A percentile compares a stretch with the other conserved stretches of the same genome.
Evolutionary conservation across 1,284 basidiomycete genomes (phyloP).

Genomic region (Ustilago shanxiensis): DNA sequence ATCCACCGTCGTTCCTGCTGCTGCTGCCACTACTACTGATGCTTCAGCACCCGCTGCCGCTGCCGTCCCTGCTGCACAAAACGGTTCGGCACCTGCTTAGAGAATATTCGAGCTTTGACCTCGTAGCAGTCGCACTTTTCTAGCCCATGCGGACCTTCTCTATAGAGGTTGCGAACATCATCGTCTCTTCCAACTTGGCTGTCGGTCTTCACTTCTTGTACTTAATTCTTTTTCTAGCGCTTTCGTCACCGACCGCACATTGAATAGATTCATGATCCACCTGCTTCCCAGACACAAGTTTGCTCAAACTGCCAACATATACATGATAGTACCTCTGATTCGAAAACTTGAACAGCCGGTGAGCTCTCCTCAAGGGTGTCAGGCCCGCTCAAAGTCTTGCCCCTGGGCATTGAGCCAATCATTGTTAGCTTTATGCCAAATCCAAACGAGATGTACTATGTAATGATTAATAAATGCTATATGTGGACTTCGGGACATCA

Average conservation of each 20-base stretch:
- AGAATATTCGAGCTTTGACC: neutral
- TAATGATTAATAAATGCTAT: neutral
- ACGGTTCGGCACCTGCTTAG: slow-evolving; percentile 23
- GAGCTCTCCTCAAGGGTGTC: neutral
- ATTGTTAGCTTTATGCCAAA: neutral
- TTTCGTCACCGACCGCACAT: slow-evolving; percentile 7
- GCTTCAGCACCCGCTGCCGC: slow-evolving; percentile 13
- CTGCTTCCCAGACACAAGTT: neutral
- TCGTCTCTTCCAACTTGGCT: neutral
- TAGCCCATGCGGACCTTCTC: neutral
- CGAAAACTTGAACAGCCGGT: no score
- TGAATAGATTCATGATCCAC: slow-evolving; percentile 13
- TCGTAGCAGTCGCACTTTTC: neutral
- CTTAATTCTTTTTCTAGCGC: neutral
- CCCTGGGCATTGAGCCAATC: no score
- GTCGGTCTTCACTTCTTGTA: slow-evolving; percentile 4
- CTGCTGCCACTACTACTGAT: slow-evolving; percentile 17
- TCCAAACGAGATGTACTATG: no score
- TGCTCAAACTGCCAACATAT: neutral
- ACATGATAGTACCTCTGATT: no score
- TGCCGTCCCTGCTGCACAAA: slow-evolving; percentile 20
- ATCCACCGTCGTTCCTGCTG: slow-evolving; percentile 14
- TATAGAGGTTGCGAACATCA: neutral
- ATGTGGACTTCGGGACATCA: neutral
- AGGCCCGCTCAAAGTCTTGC: no score